Percentiles rank a stretch among this genome's conserved stretches.
Conservation (phyloP, 495 filamentous ascomycete species). For the Penicillium antarcticum region DNA sequence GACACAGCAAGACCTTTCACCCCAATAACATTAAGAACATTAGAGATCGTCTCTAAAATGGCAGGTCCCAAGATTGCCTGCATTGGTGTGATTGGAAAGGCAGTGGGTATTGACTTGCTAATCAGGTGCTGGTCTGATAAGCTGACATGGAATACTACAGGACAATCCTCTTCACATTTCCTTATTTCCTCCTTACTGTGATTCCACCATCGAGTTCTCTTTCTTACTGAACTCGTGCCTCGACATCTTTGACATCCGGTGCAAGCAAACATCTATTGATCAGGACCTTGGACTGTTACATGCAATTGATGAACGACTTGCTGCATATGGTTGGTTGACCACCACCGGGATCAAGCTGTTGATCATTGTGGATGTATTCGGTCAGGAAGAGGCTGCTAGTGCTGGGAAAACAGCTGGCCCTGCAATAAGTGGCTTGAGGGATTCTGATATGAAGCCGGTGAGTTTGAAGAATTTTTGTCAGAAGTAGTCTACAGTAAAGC, state of each 20-base stretch:
- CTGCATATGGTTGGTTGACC: constrained; percentile 94
- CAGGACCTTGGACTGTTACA: constrained; percentile 90
- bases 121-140: constrained; percentile 1
- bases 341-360: constrained; percentile 92
- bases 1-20: too few relatives aligned
- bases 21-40: too few relatives aligned
- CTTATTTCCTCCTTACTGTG: constrained; percentile 72
- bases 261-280: constrained; percentile 62
- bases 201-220: constrained; percentile 75
- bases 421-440: constrained; percentile 58
- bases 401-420: constrained; percentile 26
- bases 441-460: constrained; percentile 79
- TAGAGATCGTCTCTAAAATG: constrained; percentile 15
- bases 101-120: constrained; percentile 50
- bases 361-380: constrained; percentile 82
- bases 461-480: constrained; percentile 19
- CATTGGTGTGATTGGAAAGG: constrained; percentile 88
- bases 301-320: constrained; percentile 85
- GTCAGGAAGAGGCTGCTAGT: constrained; percentile 36
- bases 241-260: constrained; percentile 85
- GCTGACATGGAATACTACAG: constrained; percentile 41
- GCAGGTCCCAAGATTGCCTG: constrained; percentile 65
- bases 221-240: constrained; percentile 87
- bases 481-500: not conserved
- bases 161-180: constrained; percentile 94